Percentiles rank a stretch among this genome's conserved stretches.
These are phyloP conservation scores for Vigna radiata DNA, from an alignment of 306 rosid genomes.

Conservation along the genomic window DNA sequence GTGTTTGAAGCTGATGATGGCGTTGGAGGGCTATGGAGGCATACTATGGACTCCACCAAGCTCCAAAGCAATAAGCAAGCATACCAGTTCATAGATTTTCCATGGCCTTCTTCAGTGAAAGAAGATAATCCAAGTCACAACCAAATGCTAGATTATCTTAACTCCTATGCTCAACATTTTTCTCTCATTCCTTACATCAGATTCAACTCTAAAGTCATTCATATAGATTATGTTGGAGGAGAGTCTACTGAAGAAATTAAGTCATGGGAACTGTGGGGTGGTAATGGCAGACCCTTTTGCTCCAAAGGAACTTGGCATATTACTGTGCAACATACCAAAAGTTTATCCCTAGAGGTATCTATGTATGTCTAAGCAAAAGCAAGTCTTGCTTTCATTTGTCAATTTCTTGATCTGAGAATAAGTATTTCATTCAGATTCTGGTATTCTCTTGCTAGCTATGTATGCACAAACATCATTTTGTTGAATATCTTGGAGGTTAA, in stretches of 20 bases:
- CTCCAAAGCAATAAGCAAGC: slow-evolving; percentile 48
- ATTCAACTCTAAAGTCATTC: slow-evolving; percentile 57
- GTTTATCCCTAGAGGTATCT: slow-evolving; percentile 44
- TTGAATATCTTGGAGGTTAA: neutral
- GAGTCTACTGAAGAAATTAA: slow-evolving; percentile 47
- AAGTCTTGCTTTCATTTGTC: neutral
- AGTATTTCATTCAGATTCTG: neutral
- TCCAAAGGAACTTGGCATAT: slow-evolving; percentile 60
- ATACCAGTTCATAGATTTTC: slow-evolving; percentile 55
- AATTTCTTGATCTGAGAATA: neutral
- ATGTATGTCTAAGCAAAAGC: neutral
- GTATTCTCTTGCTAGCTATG: neutral
- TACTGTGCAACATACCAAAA: slow-evolving; percentile 52
- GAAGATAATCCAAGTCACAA: slow-evolving; percentile 45
- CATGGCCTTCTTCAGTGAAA: slow-evolving; percentile 60
- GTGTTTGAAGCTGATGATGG: slow-evolving; percentile 59
- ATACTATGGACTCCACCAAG: slow-evolving; percentile 53
- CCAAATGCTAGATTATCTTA: slow-evolving; percentile 51
- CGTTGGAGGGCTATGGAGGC: slow-evolving; percentile 65
- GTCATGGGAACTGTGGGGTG: slow-evolving; percentile 61
- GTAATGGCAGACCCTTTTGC: slow-evolving; percentile 57
- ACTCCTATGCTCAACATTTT: slow-evolving; percentile 57
- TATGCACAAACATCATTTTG: neutral
- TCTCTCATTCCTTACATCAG: slow-evolving; percentile 50
- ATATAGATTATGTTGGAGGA: slow-evolving; percentile 57